Evolutionary conservation across 768 basidiomycete genomes (phyloP), one percentile per base, ranked within the genome.

Genomic region (Boletus sensibilis): DNA sequence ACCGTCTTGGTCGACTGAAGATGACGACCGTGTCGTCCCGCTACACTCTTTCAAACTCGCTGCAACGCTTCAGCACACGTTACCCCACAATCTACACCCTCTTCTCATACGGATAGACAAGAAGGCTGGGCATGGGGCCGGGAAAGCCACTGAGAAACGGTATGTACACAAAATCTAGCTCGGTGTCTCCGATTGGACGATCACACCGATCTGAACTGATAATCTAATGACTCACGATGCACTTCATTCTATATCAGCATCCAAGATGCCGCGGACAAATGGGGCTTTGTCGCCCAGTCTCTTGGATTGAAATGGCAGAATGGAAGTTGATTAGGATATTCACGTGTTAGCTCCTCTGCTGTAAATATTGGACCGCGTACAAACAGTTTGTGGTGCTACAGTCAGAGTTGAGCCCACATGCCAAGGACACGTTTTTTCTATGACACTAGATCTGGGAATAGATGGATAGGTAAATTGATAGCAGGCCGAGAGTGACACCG

Each of bases 21-120:
- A 90, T 59, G 91, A 92, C 61, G 89, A 91, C 64, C 86, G 91
- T 34, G 91, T 93, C n/a, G 90, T 92, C 5, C 89, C 90, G 1
- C 75, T 90, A 67, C 92, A 92, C 71, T 89, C 90, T 10, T 92
- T 89, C 81, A 94, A 94, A 72, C 78, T 84, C 49, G 85, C 86
- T 0, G 92, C 92, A 16, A 83, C 84, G n/a, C 74, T 92, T 37
- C 91, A 94, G 66, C 73, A 92, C 66, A 74, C 71, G 2, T 71
- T 82, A 1, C 78, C 87, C 1, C 63, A 83, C 44, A 93, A 92
- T 68, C 81, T 82, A 0, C 72, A 90, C 63, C 92, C 91, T 6
- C 75, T 93, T 13, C 76, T 94, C 20, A 74, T 92, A 46, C 82
- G 90, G 21, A 83, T 93, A 27, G 89, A 92, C 65, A 84, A 84